A percentile compares a stretch with the other conserved stretches of the same genome.
These are phyloP conservation scores for Fusarium scirpi DNA, from an alignment of 2,329 filamentous ascomycete species.

Conservation along the genomic window DNA sequence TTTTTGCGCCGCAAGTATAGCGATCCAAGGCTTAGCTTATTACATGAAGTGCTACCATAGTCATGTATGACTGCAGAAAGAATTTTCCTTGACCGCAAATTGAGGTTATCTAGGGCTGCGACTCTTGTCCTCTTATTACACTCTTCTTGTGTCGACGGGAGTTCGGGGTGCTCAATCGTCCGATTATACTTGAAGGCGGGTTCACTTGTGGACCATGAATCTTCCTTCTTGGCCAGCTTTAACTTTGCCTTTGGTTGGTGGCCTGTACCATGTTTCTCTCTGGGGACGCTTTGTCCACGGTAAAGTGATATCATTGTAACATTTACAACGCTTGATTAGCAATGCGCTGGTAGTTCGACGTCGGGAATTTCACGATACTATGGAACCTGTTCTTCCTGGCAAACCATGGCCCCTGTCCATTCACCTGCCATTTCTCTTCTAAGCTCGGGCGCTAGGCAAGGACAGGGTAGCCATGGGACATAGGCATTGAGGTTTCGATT, in stretches of 20 bases:
- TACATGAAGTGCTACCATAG: not conserved
- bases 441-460: slow-evolving; percentile 13
- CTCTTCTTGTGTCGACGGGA: not conserved
- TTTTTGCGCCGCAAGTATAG: slow-evolving; percentile 20
- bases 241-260: slow-evolving; percentile 4
- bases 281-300: slow-evolving; percentile 3
- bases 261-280: not conserved
- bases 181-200: slow-evolving; percentile 10
- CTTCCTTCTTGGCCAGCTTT: slow-evolving; percentile 3
- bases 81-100: slow-evolving; percentile 7
- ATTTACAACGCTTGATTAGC: slow-evolving; percentile 8
- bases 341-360: slow-evolving; percentile 21
- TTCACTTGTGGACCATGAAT: slow-evolving; percentile 6
- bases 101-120: slow-evolving; percentile 8
- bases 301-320: slow-evolving; percentile 5
- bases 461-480: slow-evolving; percentile 3
- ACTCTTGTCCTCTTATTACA: not conserved
- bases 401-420: slow-evolving; percentile 4
- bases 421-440: not conserved
- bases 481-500: not conserved
- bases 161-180: not conserved
- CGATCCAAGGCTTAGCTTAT: slow-evolving; percentile 1
- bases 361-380: slow-evolving; percentile 11
- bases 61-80: not conserved
- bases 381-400: not conserved